Percentiles rank a stretch among this genome's conserved stretches.
Conservation (phyloP, 345 rosid species). For the Aquilaria sinensis region DNA sequence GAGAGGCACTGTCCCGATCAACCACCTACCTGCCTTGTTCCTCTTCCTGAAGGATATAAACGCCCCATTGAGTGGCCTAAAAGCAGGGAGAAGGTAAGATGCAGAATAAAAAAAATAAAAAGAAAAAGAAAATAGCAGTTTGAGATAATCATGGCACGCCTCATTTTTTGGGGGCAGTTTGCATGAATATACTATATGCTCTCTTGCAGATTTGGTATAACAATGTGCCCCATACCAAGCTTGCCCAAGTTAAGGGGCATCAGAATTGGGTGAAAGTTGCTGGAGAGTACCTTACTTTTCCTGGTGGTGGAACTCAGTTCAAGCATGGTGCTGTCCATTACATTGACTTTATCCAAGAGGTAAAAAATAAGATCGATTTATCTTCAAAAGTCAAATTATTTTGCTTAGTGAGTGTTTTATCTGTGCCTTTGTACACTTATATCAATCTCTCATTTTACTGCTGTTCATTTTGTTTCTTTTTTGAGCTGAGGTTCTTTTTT, state of each 20-base stretch:
- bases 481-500: too few relatives aligned
- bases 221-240: slow-evolving; percentile 87
- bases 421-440: too few relatives aligned
- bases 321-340: slow-evolving; percentile 84
- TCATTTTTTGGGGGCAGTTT: background rate
- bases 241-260: slow-evolving; percentile 78
- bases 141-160: too few relatives aligned
- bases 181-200: slow-evolving; percentile 6
- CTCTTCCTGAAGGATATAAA: slow-evolving; percentile 77
- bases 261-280: slow-evolving; percentile 91
- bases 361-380: slow-evolving; percentile 18
- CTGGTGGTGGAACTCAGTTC: slow-evolving; percentile 96
- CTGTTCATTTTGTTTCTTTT: too few relatives aligned
- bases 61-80: slow-evolving; percentile 74
- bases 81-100: slow-evolving; percentile 76
- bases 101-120: too few relatives aligned
- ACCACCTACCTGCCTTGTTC: slow-evolving; percentile 82
- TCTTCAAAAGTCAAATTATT: background rate
- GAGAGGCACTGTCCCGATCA: slow-evolving; percentile 87
- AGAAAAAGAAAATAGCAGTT: too few relatives aligned
- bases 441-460: too few relatives aligned
- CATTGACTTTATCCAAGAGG: slow-evolving; percentile 86
- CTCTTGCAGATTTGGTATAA: slow-evolving; percentile 71
- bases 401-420: too few relatives aligned
- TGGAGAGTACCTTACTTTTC: slow-evolving; percentile 87